phyloP scores from a whole-genome alignment of 2,329 filamentous ascomycete genomes.

The Colletotrichum tropicale region DNA sequence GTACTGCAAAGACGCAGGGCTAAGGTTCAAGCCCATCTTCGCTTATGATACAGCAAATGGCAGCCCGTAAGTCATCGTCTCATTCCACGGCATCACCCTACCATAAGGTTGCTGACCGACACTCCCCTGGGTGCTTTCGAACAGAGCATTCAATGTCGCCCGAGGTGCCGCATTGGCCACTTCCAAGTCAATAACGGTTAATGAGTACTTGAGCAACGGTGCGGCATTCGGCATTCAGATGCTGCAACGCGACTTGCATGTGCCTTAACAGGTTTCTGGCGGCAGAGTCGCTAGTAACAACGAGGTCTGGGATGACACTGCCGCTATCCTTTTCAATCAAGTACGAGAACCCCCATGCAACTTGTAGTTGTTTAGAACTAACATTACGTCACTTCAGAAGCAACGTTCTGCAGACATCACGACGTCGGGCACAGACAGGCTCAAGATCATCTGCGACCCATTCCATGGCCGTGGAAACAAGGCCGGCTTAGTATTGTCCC shows the following conservation, averaged over 20 bases:
- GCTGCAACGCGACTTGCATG: not conserved
- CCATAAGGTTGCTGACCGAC: not conserved
- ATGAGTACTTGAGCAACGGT: not conserved
- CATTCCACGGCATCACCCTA: not conserved
- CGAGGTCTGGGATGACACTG: not conserved
- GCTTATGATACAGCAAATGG: not conserved
- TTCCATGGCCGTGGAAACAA: not conserved
- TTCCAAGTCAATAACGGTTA: not conserved
- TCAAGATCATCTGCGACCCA: not conserved
- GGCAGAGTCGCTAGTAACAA: not conserved
- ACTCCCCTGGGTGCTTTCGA: not conserved
- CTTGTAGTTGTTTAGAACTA: too few relatives aligned
- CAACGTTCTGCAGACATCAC: not conserved
- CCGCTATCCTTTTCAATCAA: not conserved
- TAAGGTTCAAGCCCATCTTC: not conserved
- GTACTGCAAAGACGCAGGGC: not conserved
- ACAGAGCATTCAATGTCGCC: not conserved
- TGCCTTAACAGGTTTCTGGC: not conserved
- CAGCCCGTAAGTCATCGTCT: not conserved
- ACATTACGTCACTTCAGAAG: too few relatives aligned
- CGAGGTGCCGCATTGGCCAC: not conserved
- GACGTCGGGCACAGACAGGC: not conserved
- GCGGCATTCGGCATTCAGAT: not conserved
- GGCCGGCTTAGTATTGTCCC: not conserved
- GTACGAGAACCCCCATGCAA: too few relatives aligned